phyloP scores from a whole-genome alignment of 2,329 filamentous ascomycete genomes.

The Neopestalotiopsis rosae region DNA sequence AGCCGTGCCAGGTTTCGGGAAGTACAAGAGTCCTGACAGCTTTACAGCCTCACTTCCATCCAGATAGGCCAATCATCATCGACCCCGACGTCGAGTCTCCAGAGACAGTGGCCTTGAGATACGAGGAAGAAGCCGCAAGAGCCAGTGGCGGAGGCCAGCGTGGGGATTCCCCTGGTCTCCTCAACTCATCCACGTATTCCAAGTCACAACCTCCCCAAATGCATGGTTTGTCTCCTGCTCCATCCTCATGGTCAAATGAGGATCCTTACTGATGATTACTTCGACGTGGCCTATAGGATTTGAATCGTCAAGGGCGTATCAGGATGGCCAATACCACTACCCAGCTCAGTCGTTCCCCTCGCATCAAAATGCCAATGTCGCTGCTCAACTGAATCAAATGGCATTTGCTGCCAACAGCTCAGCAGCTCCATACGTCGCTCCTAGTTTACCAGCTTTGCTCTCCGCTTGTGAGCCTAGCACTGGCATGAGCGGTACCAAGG shows the following conservation, averaged over 20 bases:
- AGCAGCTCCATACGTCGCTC: conserved; percentile 70
- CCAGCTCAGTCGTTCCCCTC: conserved; percentile 50
- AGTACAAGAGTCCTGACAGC: conserved; percentile 16
- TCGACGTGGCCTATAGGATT: conserved; percentile 51
- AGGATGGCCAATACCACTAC: conserved; percentile 62
- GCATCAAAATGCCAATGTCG: conserved; percentile 56
- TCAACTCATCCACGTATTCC: conserved; percentile 83
- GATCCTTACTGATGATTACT: neutral
- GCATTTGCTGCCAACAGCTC: conserved; percentile 66
- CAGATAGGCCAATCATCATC: conserved; percentile 62
- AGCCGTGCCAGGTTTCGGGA: neutral
- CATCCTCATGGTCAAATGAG: neutral
- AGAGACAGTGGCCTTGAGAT: conserved; percentile 59
- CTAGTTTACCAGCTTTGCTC: conserved; percentile 67
- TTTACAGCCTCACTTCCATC: conserved; percentile 55
- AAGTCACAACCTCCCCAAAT: conserved; percentile 78
- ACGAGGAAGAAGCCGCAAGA: conserved; percentile 61
- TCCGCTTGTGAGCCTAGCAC: conserved; percentile 69
- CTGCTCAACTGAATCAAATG: conserved; percentile 58
- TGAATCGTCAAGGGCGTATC: conserved; percentile 65
- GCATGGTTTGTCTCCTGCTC: conserved; percentile 70
- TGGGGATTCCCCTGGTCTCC: conserved; percentile 63
- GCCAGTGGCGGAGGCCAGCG: conserved; percentile 58
- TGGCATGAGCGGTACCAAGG: conserved; percentile 72
- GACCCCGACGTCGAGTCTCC: conserved; percentile 64